Conservation (phyloP, 108 stramenopile genomes). For the Parmales sp. region DNA sequence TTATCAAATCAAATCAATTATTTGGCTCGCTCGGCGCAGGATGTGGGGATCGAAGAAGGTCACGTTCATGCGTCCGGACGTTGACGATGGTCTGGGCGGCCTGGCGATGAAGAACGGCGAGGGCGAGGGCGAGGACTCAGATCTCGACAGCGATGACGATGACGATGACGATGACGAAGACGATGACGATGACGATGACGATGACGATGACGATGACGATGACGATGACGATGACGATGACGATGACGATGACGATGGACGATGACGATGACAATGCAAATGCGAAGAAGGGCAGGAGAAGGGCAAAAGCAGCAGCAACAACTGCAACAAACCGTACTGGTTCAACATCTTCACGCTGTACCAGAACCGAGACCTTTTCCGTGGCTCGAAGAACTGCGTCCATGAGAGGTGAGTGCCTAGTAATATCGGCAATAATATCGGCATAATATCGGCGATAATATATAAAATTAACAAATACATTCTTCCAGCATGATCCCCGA, state of each 20-base stretch:
- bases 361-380: conserved; percentile 90
- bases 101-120: no score
- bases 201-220: background rate
- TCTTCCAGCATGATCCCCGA: conserved; percentile 97
- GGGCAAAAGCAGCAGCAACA: background rate
- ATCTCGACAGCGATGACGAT: conserved; percentile 6
- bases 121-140: background rate
- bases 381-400: conserved; percentile 89
- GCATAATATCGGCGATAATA: no score
- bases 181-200: conserved; percentile 28
- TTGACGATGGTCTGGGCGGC: background rate
- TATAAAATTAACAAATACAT: no score
- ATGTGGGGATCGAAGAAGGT: conserved; percentile 88
- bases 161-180: background rate
- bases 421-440: no score
- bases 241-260: conserved; percentile 1
- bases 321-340: conserved; percentile 24
- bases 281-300: conserved; percentile 19
- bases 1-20: no score
- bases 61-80: conserved; percentile 49
- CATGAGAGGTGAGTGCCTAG: no score
- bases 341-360: conserved; percentile 93
- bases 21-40: no score
- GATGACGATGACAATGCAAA: conserved; percentile 23
- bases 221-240: conserved; percentile 7